Base-by-base conservation (phyloP, 805 yeast species). In the Candida succiphila region DNA sequence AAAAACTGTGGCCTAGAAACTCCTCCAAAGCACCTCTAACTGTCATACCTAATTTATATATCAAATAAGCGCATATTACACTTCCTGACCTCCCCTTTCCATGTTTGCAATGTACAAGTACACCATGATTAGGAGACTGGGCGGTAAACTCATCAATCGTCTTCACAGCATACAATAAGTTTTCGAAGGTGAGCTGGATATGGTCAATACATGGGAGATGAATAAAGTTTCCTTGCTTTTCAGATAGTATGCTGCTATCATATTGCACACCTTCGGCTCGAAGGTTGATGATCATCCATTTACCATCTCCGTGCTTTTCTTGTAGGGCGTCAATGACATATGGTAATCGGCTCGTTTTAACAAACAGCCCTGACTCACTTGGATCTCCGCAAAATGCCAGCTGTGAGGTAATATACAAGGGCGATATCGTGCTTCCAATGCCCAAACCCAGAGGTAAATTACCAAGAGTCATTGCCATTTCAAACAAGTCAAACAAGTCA, bases 61-160 rank as follows among this genome's bases (percentile, higher is more conserved):
- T 78, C 40, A 88, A 52, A 47, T 75, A 81, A 0, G 87, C 84
- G 38, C 83, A 73, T 6, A 72, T 70, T 2, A 85, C 56, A 2
- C 87, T 67, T 0, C 97, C 96, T 0, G 95, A 78, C 19, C 97
- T 61, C 1, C 97, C 97, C 54, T 86, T 87, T 0, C 97, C 97
- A 42, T 84, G 83, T 47, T 81, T 77, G 51, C 97, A 89, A 51
- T 89, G 96, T 7, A 89, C 53, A 0, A 83, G 87, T 3, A 80
- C 75, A 5, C 41, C 48, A 16, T 41, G 31, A 35, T 69, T 65
- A 0, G 54, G 37, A 1, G 56, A 44, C 16, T 52, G 42, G 1
- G 40, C 29, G 18, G 81, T 46, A 40, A 56, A 78, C 1, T 39
- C 41, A 27, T 63, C 54, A 7, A 87, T 68, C 1, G 64, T 66